Evolutionary conservation across 257 asterid genomes (phyloP).

Genomic region (Nicotiana undulata): DNA sequence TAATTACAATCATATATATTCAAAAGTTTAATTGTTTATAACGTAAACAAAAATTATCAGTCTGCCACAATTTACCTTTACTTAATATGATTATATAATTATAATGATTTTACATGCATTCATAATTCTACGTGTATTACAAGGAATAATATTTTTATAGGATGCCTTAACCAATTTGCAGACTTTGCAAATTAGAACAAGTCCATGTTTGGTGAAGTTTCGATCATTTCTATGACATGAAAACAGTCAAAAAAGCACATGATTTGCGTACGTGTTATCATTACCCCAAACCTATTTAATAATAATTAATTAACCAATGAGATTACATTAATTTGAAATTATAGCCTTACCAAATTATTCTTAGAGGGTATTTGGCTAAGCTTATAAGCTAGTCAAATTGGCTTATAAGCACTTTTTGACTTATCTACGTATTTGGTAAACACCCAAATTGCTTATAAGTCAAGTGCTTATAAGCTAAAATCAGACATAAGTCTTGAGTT

Average conservation of each 20-base stretch:
- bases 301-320: background rate
- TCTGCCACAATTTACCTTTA: background rate
- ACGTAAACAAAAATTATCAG: background rate
- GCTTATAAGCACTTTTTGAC: too few relatives aligned
- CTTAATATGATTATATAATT: background rate
- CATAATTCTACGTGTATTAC: background rate
- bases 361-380: too few relatives aligned
- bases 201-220: background rate
- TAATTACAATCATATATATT: background rate
- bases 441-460: too few relatives aligned
- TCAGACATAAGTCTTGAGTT: too few relatives aligned
- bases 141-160: background rate
- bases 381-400: too few relatives aligned
- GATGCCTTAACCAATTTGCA: background rate
- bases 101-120: background rate
- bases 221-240: background rate
- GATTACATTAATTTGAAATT: background rate
- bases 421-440: too few relatives aligned
- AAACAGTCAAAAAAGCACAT: constrained; percentile 23
- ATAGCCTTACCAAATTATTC: background rate
- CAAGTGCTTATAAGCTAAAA: too few relatives aligned
- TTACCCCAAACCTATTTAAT: constrained; percentile 9
- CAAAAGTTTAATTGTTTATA: background rate
- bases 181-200: background rate
- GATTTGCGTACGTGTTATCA: constrained; percentile 57